Conservation (phyloP, 2,329 filamentous ascomycete genomes). For the Bimuria novae-zelandiae region DNA sequence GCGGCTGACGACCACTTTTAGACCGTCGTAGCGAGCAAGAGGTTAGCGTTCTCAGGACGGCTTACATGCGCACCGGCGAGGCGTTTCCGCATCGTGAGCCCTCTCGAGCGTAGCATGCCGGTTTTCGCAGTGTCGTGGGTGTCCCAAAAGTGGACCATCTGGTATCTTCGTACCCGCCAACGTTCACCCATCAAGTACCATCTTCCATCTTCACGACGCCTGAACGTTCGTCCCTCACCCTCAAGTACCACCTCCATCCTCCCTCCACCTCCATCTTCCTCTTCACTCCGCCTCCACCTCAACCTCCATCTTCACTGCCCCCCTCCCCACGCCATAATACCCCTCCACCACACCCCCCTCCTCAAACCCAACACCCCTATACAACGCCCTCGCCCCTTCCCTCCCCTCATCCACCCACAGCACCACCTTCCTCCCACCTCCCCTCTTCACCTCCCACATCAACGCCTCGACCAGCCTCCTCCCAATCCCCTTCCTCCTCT, state of each 20-base stretch:
- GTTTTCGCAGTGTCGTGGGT: too few species aligned
- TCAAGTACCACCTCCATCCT: background rate
- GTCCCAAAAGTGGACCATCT: too few species aligned
- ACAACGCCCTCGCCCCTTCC: background rate
- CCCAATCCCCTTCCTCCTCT: background rate
- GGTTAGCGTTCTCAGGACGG: background rate
- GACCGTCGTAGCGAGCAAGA: background rate
- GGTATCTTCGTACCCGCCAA: too few species aligned
- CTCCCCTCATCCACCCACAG: background rate
- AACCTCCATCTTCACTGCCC: background rate
- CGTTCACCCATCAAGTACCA: too few species aligned
- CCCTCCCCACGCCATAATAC: background rate
- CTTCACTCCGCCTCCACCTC: background rate
- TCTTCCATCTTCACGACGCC: background rate
- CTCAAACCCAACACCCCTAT: background rate
- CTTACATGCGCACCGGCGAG: too few species aligned
- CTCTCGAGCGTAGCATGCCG: too few species aligned
- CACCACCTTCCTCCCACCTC: background rate
- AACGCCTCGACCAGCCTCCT: background rate
- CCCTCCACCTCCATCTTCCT: background rate
- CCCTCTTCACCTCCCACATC: background rate
- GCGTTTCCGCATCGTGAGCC: too few species aligned
- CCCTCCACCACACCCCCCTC: background rate
- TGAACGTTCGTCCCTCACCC: background rate
- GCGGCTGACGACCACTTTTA: conserved; percentile 8